phyloP scores from a whole-genome alignment of 106 monocot genomes.

The Acorus gramineus region DNA sequence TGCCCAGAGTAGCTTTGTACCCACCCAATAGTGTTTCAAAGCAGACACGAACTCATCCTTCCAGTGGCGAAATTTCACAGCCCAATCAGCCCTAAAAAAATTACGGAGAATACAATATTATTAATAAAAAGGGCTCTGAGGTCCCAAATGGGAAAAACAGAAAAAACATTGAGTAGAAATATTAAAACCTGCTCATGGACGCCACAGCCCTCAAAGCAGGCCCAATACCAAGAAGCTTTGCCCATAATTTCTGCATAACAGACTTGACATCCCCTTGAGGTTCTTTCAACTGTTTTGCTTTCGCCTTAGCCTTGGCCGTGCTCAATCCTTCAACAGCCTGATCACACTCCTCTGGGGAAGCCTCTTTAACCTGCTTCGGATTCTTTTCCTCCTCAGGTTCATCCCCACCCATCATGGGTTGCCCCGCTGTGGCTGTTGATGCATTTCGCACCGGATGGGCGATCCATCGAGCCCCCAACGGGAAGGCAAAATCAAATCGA shows the following conservation, averaged over 20 bases:
- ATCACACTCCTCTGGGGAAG: conserved; percentile 98
- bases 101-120: background rate
- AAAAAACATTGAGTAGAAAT: background rate
- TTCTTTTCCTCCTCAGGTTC: conserved; percentile 29
- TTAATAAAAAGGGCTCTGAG: background rate
- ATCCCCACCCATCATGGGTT: conserved; percentile 21
- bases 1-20: conserved; percentile 71
- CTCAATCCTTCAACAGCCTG: conserved; percentile 94
- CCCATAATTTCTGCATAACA: conserved; percentile 34
- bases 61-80: conserved; percentile 49
- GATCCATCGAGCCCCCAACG: conserved; percentile 47
- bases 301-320: conserved; percentile 85
- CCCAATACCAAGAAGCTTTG: conserved; percentile 51
- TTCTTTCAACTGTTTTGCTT: conserved; percentile 63
- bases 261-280: conserved; percentile 38
- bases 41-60: conserved; percentile 76
- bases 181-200: conserved; percentile 63
- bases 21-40: conserved; percentile 92
- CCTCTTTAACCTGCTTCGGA: conserved; percentile 56
- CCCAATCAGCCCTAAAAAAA: conserved; percentile 52
- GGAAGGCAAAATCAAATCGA: conserved; percentile 23
- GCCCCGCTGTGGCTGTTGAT: conserved; percentile 54
- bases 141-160: background rate
- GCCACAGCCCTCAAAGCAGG: conserved; percentile 61
- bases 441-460: conserved; percentile 30